Evolutionary conservation across 352 stramenopile genomes (phyloP).

Genomic region (Phytophthora vignae): DNA sequence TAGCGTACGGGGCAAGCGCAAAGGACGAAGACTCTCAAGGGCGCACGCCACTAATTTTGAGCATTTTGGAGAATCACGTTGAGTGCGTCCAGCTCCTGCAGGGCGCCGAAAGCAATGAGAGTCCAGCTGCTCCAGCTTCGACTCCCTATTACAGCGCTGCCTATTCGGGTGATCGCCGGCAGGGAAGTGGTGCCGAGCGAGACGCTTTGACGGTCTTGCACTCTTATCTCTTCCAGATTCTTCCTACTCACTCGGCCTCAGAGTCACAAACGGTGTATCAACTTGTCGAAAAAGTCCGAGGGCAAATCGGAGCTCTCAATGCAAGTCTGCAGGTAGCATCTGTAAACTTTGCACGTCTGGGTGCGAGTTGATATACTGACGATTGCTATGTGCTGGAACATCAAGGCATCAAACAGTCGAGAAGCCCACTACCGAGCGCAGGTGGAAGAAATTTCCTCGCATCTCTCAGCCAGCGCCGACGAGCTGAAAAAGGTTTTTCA

Average conservation of each 20-base stretch:
- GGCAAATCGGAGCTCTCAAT: conserved; percentile 33
- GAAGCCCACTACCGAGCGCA: conserved; percentile 33
- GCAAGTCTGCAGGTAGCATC: conserved; percentile 39
- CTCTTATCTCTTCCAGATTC: conserved; percentile 36
- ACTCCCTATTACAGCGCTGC: conserved; percentile 16
- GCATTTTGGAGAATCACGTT: conserved; percentile 77
- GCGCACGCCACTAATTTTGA: conserved; percentile 67
- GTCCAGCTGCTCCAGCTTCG: conserved; percentile 8
- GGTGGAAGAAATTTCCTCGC: conserved; percentile 29
- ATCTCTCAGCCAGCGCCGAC: conserved; percentile 20
- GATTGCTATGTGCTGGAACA: neutral
- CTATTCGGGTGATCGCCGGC: conserved; percentile 12
- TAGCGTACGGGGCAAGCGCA: conserved; percentile 48
- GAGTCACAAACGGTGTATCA: conserved; percentile 42
- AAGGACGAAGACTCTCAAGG: conserved; percentile 68
- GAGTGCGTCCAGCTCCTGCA: conserved; percentile 75
- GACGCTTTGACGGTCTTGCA: conserved; percentile 40
- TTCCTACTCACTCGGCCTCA: conserved; percentile 18
- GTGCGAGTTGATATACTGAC: conserved; percentile 2
- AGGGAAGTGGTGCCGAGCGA: conserved; percentile 18
- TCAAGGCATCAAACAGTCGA: conserved; percentile 25
- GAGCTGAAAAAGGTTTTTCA: conserved; percentile 36
- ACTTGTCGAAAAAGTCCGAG: conserved; percentile 37
- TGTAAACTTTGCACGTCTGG: neutral
- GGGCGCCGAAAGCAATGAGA: conserved; percentile 23